Percentiles rank a stretch among this genome's conserved stretches.
phyloP scores from a whole-genome alignment of 1,139 yeast genomes.

The Barnettozyma hawaiiensis region DNA sequence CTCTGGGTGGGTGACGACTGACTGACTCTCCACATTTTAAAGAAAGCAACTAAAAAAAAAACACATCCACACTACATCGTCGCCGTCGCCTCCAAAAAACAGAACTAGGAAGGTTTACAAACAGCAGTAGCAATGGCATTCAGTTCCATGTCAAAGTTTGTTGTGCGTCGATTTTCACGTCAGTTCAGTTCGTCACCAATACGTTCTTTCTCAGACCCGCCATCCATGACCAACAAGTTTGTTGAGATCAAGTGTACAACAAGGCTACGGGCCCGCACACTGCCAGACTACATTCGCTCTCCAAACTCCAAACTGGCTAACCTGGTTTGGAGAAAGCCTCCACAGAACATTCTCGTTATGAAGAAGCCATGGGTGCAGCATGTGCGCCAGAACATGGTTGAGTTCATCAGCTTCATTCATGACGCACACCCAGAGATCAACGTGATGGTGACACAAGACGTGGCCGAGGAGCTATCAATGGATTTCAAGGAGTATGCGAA shows the following conservation, averaged over 20 bases:
- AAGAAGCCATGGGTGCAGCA: slow-evolving; percentile 76
- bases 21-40: not conserved
- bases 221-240: slow-evolving; percentile 16
- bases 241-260: slow-evolving; percentile 20
- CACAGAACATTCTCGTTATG: slow-evolving; percentile 68
- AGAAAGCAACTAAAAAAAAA: too few species aligned
- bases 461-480: slow-evolving; percentile 61
- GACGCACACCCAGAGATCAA: slow-evolving; percentile 62
- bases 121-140: not conserved
- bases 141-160: not conserved
- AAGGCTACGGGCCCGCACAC: slow-evolving; percentile 17
- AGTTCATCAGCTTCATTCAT: slow-evolving; percentile 53
- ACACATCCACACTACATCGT: too few species aligned
- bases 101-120: not conserved
- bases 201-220: slow-evolving; percentile 21
- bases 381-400: slow-evolving; percentile 62
- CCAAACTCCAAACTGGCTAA: slow-evolving; percentile 45
- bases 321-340: slow-evolving; percentile 45
- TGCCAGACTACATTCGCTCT: slow-evolving; percentile 39
- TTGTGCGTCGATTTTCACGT: not conserved
- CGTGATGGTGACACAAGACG: slow-evolving; percentile 70
- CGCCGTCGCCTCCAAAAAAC: too few species aligned
- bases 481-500: slow-evolving; percentile 32
- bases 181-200: slow-evolving; percentile 11
- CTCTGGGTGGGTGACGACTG: too few species aligned